Conservation (phyloP, 495 filamentous ascomycete genomes). For the Glutinoglossum americanum region DNA sequence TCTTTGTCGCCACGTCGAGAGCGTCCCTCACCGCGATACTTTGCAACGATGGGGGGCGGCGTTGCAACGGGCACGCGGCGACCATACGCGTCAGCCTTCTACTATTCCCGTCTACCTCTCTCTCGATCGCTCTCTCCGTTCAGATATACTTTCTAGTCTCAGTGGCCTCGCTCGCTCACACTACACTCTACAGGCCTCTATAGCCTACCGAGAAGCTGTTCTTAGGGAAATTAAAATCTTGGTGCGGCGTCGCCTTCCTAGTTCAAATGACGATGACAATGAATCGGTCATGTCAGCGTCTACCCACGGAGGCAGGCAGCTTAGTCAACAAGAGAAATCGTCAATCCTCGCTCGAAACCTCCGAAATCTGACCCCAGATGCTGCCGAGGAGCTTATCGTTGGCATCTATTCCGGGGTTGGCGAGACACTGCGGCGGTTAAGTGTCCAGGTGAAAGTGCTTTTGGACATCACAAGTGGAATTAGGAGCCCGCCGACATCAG, state of each 20-base stretch:
- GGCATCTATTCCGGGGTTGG: slow-evolving; percentile 72
- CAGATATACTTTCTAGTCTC: slow-evolving; percentile 41
- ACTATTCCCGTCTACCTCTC: slow-evolving; percentile 53
- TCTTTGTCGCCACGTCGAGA: slow-evolving; percentile 60
- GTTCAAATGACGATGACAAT: slow-evolving; percentile 78
- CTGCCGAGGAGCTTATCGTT: slow-evolving; percentile 67
- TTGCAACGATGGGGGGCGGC: slow-evolving; percentile 52
- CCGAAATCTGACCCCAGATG: slow-evolving; percentile 57
- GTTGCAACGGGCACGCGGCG: slow-evolving; percentile 40
- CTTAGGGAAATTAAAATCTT: slow-evolving; percentile 71
- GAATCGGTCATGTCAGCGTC: slow-evolving; percentile 78
- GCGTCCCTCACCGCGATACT: slow-evolving; percentile 47
- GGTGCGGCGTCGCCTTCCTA: slow-evolving; percentile 69
- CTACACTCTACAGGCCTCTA: slow-evolving; percentile 55
- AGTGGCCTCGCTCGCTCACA: slow-evolving; percentile 59
- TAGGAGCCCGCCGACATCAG: slow-evolving; percentile 5
- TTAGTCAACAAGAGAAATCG: slow-evolving; percentile 73
- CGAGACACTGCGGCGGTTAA: slow-evolving; percentile 64
- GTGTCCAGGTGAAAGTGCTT: slow-evolving; percentile 85
- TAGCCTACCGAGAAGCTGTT: slow-evolving; percentile 70
- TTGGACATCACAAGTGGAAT: slow-evolving; percentile 80
- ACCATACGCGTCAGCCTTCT: slow-evolving; percentile 40
- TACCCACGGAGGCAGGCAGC: slow-evolving; percentile 47
- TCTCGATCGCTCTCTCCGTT: slow-evolving; percentile 38
- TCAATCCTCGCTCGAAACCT: slow-evolving; percentile 79